Conservation (phyloP, 116 monocot genomes). For the Trichopus zeylanicus region DNA sequence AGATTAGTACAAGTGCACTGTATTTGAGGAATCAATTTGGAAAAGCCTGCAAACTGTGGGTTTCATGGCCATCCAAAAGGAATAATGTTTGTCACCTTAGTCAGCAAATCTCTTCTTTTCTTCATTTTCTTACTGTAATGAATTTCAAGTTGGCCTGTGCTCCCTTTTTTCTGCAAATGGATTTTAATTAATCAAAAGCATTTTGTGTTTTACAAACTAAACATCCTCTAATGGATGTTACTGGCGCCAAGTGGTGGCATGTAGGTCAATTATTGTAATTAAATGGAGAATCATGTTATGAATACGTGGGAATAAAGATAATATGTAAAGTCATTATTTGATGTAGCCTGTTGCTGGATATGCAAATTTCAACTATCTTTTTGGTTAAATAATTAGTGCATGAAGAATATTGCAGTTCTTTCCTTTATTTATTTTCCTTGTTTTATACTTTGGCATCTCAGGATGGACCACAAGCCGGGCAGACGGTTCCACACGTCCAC, state of each 20-base stretch:
- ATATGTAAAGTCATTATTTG: not conserved
- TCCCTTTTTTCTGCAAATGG: not conserved
- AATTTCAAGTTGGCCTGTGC: no score
- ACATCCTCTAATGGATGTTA: not conserved
- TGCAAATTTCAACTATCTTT: not conserved
- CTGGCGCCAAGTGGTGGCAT: not conserved
- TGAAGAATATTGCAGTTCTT: not conserved
- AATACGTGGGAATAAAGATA: not conserved
- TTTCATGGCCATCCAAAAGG: no score
- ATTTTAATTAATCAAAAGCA: not conserved
- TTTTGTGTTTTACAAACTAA: not conserved
- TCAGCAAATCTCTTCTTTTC: no score
- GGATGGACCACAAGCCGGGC: conserved; percentile 93
- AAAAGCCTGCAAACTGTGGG: no score
- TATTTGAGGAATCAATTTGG: no score
- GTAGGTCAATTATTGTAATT: not conserved
- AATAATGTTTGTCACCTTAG: no score
- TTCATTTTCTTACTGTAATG: no score
- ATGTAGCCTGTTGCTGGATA: no score
- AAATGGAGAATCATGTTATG: not conserved
- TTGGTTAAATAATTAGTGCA: not conserved
- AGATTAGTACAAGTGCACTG: no score
- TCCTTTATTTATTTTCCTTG: not conserved
- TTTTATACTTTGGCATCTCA: conserved; percentile 8
- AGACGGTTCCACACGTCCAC: conserved; percentile 88